Conservation (phyloP, 139 green algal species). For the Chlamydomonas asymmetrica region DNA sequence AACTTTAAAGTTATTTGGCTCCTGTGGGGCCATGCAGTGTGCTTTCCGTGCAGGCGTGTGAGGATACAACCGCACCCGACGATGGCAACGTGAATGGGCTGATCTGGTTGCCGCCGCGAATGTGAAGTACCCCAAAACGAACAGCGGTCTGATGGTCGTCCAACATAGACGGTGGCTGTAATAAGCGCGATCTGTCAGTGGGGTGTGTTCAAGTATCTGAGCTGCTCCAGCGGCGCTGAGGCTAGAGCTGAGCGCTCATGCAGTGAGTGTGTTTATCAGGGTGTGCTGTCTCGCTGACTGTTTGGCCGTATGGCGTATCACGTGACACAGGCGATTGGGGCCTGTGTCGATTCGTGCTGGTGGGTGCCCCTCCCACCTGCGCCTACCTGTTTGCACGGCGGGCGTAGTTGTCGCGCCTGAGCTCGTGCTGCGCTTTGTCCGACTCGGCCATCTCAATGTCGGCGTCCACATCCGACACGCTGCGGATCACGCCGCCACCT, state of each 20-base stretch:
- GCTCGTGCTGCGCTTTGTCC: slow-evolving; percentile 20
- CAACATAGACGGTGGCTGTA: background rate
- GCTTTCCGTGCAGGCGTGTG: background rate
- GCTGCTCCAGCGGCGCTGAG: background rate
- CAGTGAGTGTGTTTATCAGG: no score
- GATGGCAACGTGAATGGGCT: background rate
- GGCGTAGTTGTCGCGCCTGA: slow-evolving; percentile 2
- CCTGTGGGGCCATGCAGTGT: background rate
- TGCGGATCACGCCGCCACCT: background rate
- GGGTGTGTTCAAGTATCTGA: background rate
- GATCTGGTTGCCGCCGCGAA: slow-evolving; percentile 14
- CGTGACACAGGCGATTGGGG: no score
- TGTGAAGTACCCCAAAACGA: slow-evolving; percentile 20
- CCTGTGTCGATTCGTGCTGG: no score
- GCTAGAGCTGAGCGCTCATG: no score
- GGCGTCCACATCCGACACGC: slow-evolving; percentile 24
- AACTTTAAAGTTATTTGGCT: no score
- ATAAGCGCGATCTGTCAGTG: background rate
- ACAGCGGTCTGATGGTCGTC: slow-evolving; percentile 5
- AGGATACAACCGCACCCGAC: background rate
- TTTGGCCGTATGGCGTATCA: no score
- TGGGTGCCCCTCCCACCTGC: no score
- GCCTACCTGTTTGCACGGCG: background rate
- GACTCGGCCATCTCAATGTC: slow-evolving; percentile 29
- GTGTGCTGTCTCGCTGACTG: no score